phyloP scores from a whole-genome alignment of 768 basidiomycete genomes.

The Rhizopogon vulgaris region DNA sequence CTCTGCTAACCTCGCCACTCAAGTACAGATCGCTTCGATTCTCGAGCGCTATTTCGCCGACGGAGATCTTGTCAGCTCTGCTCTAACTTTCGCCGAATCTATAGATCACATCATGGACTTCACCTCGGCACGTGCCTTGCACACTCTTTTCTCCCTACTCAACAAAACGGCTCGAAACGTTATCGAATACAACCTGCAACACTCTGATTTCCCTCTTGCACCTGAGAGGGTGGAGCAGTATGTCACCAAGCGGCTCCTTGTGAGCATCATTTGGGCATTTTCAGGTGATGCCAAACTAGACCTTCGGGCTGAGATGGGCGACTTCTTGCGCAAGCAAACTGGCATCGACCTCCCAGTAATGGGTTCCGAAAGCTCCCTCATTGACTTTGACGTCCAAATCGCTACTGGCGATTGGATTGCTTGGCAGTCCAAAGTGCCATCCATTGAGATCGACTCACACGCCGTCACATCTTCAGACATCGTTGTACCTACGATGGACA shows the following conservation, averaged over 20 bases:
- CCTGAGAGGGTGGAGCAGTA: constrained; percentile 86
- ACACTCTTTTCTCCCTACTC: constrained; percentile 93
- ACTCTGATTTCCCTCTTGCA: constrained; percentile 88
- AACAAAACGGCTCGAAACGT: constrained; percentile 94
- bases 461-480: constrained; percentile 93
- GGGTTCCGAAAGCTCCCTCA: constrained; percentile 70
- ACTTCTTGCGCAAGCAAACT: constrained; percentile 77
- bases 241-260: constrained; percentile 80
- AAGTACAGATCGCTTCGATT: constrained; percentile 67
- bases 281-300: constrained; percentile 94
- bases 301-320: constrained; percentile 82
- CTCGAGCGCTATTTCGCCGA: constrained; percentile 79
- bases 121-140: constrained; percentile 83
- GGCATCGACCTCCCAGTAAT: constrained; percentile 86
- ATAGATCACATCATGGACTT: constrained; percentile 99
- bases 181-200: constrained; percentile 91
- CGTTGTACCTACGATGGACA: constrained; percentile 97
- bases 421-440: constrained; percentile 90
- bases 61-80: constrained; percentile 75
- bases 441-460: constrained; percentile 95
- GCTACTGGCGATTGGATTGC: constrained; percentile 79
- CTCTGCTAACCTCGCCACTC: constrained; percentile 64
- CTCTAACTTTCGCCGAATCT: constrained; percentile 73
- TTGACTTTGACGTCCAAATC: constrained; percentile 94
- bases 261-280: constrained; percentile 97